Base-by-base conservation (phyloP, 441 rosid species). In the Aleurites moluccanus region DNA sequence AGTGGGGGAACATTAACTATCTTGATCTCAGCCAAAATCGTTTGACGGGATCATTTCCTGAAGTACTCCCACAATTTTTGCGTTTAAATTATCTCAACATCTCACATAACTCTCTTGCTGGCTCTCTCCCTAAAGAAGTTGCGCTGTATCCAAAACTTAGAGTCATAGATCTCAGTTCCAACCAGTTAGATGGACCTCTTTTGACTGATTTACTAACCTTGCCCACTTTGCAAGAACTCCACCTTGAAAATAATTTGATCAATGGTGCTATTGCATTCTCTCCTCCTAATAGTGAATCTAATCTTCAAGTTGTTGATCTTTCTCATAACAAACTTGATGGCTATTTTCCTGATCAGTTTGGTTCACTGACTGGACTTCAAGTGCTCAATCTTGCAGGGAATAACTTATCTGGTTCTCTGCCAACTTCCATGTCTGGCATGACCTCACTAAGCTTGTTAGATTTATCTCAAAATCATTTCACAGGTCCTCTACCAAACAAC, bases 11-110 rank as follows among this genome's bases (percentile, higher is more conserved):
- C 80, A 75, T 96, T 42, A 95, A 93, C 68, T 90, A 88, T 69
- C 90, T 96, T 73, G 99, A 96, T 89, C 92, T 96, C 77, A 96
- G 99, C 86, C 87, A 60, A 71, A 96, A 96, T 76, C 91, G 23
- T 69, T 80, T 96, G 83, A 81, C 81, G 13, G 99, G 99, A 66
- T 38, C 86, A n/a, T 84, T 93, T 64, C 98, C 99, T 28, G 97
- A 93, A 73, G 84, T 76, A 67, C 82, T 90, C 52, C 90, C 95
- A 4, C 99, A 89, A 80, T 90, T 93, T 80, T 80, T 96, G 79
- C 95, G 97, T 64, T 83, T 94, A 73, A 92, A 93, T 84, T 79
- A 92, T 86, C 97, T 96, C 75, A 96, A 96, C 70, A 86, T 96
- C 57, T 92, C 99, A 15, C 89, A 81, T 71, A 96, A 96, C 81